Conservation (phyloP, 2,329 filamentous ascomycete genomes). For the Myriosclerotinia curreyana region DNA sequence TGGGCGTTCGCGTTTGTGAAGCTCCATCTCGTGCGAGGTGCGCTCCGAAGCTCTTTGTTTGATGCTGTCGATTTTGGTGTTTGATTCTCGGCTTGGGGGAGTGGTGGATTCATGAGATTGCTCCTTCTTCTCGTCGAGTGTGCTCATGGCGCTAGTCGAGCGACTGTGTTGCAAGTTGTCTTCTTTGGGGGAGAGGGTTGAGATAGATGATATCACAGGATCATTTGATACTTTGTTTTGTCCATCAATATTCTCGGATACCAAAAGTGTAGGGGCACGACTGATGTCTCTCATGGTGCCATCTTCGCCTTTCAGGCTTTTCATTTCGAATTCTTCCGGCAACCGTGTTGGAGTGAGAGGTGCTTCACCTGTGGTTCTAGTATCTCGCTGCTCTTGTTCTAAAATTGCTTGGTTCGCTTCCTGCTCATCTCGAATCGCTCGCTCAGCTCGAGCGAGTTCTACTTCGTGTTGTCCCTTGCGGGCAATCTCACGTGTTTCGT, state of each 20-base stretch:
- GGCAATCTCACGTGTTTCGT: conserved; percentile 62
- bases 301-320: background rate
- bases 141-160: conserved; percentile 22
- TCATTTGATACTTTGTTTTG: background rate
- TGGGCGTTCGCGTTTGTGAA: conserved; percentile 31
- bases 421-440: conserved; percentile 39
- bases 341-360: background rate
- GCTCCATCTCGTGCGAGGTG: conserved; percentile 14
- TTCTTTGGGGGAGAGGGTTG: conserved; percentile 1
- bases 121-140: conserved; percentile 27
- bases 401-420: conserved; percentile 11
- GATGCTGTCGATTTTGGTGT: background rate
- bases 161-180: conserved; percentile 24
- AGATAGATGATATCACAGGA: background rate
- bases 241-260: background rate
- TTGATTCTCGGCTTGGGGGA: background rate
- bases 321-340: conserved; percentile 14
- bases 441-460: conserved; percentile 45
- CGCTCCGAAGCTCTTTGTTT: conserved; percentile 23
- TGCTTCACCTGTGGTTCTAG: background rate
- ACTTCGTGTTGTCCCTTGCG: conserved; percentile 51
- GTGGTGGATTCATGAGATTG: conserved; percentile 10
- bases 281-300: background rate
- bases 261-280: background rate
- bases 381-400: conserved; percentile 20